A percentile compares a stretch with the other conserved stretches of the same genome.
These are phyloP conservation scores for Mrakia gelida DNA, from an alignment of 768 basidiomycete species.

Conservation along the genomic window DNA sequence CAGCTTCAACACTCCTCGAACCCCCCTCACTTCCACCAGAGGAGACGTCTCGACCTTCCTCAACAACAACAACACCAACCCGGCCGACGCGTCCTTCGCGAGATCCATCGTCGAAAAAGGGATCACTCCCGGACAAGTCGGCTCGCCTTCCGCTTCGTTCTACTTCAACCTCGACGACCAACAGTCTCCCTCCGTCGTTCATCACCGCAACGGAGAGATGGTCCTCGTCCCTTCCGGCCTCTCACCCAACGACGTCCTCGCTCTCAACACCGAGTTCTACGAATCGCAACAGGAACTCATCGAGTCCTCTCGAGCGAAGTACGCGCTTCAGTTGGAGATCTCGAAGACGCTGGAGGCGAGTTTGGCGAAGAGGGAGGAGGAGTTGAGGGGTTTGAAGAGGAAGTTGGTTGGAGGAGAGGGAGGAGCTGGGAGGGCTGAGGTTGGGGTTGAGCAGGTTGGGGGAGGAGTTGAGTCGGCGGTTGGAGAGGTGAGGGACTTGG, in stretches of 20 bases:
- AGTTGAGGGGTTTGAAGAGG: constrained; percentile 50
- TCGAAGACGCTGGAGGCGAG: constrained; percentile 36
- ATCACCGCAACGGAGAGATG: neutral
- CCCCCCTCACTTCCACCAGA: neutral
- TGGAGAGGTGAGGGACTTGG: constrained; percentile 20
- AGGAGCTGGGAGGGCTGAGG: constrained; percentile 10
- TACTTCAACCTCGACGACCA: constrained; percentile 3
- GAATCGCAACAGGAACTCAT: constrained; percentile 2
- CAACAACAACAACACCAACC: constrained; percentile 1
- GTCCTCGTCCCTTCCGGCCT: constrained; percentile 13
- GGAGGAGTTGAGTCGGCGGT: neutral
- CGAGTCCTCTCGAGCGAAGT: constrained; percentile 8
- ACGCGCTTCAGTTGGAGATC: constrained; percentile 41
- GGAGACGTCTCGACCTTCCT: neutral
- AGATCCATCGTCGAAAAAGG: constrained; percentile 27
- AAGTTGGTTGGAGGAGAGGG: neutral
- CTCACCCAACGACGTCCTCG: constrained; percentile 4
- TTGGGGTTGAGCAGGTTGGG: constrained; percentile 9
- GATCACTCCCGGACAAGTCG: constrained; percentile 7
- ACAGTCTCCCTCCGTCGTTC: neutral
- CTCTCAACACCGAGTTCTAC: constrained; percentile 24
- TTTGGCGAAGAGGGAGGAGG: constrained; percentile 43
- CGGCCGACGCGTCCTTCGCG: constrained; percentile 21
- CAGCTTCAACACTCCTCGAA: constrained; percentile 17
- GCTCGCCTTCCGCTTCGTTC: constrained; percentile 1